Evolutionary conservation across 805 yeast genomes (phyloP).

Genomic region (Candida pseudofarinosa): DNA sequence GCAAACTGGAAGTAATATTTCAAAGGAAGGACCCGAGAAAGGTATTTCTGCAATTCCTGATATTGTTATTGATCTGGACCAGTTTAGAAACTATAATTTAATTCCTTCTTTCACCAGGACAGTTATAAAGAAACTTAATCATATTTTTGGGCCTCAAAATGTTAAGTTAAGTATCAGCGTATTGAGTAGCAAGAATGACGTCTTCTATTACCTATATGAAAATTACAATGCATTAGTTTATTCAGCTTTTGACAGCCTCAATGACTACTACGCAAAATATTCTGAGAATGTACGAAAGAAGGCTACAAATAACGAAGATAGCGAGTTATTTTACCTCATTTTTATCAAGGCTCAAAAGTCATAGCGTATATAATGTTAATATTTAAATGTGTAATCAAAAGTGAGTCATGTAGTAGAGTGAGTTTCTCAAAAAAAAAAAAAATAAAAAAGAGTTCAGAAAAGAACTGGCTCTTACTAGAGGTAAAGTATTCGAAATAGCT

Average conservation of each 20-base stretch:
- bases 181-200: constrained; percentile 26
- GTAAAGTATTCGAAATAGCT: no score
- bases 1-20: constrained; percentile 11
- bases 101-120: constrained; percentile 23
- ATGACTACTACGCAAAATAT: constrained; percentile 20
- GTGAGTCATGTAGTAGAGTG: constrained; percentile 8
- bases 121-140: constrained; percentile 17
- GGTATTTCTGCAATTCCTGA: neutral
- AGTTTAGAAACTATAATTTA: constrained; percentile 6
- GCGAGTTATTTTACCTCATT: constrained; percentile 18
- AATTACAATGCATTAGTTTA: constrained; percentile 25
- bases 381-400: neutral
- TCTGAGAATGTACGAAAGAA: constrained; percentile 10
- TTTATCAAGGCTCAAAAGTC: constrained; percentile 19
- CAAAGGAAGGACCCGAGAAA: neutral
- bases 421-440: constrained; percentile 6
- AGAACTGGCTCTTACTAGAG: no score
- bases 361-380: no score
- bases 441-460: constrained; percentile 1
- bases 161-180: constrained; percentile 29
- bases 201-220: constrained; percentile 25
- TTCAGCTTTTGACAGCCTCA: constrained; percentile 31
- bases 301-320: constrained; percentile 7
- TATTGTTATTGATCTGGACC: constrained; percentile 2
- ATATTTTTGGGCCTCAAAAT: constrained; percentile 29